Conservation (phyloP, 2,329 filamentous ascomycete species). For the Hypomyces perniciosus region DNA sequence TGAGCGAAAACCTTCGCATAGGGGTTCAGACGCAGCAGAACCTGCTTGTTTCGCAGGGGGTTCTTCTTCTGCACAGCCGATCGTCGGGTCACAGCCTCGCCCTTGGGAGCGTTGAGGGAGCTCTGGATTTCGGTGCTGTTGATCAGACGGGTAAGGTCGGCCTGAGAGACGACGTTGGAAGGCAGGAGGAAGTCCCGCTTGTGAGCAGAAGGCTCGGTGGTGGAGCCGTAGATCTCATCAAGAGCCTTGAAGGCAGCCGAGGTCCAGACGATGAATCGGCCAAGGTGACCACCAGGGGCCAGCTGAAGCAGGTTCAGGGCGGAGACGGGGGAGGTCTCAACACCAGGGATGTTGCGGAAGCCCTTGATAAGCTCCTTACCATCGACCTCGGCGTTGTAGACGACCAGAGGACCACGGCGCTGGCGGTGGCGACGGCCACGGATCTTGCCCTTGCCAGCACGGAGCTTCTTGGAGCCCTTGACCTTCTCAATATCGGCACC, state of each 20-base stretch:
- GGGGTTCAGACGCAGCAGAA: conserved; percentile 96
- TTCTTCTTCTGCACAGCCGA: conserved; percentile 98
- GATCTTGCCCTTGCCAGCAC: conserved; percentile 98
- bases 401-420: conserved; percentile 93
- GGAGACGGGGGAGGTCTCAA: conserved; percentile 92
- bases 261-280: conserved; percentile 98
- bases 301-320: conserved; percentile 98
- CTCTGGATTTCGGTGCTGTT: conserved; percentile 98
- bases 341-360: conserved; percentile 98
- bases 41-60: conserved; percentile 97
- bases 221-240: conserved; percentile 93
- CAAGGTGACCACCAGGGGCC: conserved; percentile 96
- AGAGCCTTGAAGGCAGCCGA: conserved; percentile 94
- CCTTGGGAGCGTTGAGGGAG: conserved; percentile 87
- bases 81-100: conserved; percentile 84
- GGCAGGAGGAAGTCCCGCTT: conserved; percentile 99
- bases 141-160: conserved; percentile 95
- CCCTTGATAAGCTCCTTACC: conserved; percentile 89
- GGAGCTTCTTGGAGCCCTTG: conserved; percentile 91
- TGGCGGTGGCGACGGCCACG: conserved; percentile 94
- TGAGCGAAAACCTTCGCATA: conserved; percentile 89
- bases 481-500: conserved; percentile 91
- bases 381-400: conserved; percentile 94
- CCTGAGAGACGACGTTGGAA: conserved; percentile 84
- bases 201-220: conserved; percentile 78